Conservation (phyloP, 1,139 yeast genomes). For the Yamadazyma jaroonii region DNA sequence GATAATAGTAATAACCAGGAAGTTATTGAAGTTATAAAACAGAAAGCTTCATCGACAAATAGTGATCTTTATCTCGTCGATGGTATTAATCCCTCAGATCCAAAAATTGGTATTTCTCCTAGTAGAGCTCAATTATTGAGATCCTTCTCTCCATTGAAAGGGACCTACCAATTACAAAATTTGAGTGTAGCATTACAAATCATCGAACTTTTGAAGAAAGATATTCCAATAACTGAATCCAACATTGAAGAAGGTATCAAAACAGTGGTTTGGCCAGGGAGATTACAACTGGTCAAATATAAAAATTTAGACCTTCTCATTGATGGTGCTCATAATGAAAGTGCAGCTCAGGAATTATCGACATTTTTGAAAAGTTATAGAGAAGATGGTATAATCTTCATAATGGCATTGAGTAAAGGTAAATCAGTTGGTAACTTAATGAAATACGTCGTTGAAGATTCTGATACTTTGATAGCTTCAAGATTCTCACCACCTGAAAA, state of each 20-base stretch:
- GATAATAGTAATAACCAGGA: slow-evolving; percentile 62
- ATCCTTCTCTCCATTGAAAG: slow-evolving; percentile 55
- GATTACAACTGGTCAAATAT: slow-evolving; percentile 44
- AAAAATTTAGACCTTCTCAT: slow-evolving; percentile 29
- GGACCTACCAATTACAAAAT: slow-evolving; percentile 71
- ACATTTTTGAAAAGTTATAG: slow-evolving; percentile 23
- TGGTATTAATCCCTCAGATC: slow-evolving; percentile 8
- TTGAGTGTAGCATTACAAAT: slow-evolving; percentile 67
- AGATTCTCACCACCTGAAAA: slow-evolving; percentile 69
- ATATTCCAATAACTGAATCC: slow-evolving; percentile 23
- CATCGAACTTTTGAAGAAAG: slow-evolving; percentile 33
- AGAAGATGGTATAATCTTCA: slow-evolving; percentile 48
- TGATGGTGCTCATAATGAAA: slow-evolving; percentile 93
- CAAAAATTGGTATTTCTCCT: slow-evolving; percentile 5
- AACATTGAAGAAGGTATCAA: slow-evolving; percentile 50
- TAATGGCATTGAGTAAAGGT: slow-evolving; percentile 75
- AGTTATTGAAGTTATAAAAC: slow-evolving; percentile 46
- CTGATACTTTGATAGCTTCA: slow-evolving; percentile 62
- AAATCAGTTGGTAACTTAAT: slow-evolving; percentile 58
- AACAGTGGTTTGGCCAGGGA: slow-evolving; percentile 57
- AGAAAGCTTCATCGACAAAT: slow-evolving; percentile 16
- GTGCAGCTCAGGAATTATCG: slow-evolving; percentile 72
- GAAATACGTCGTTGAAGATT: slow-evolving; percentile 41
- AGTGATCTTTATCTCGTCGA: slow-evolving; percentile 21
- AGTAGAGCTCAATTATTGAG: slow-evolving; percentile 14